Base-by-base conservation (phyloP, 2,329 filamentous ascomycete species). In the Claviceps paspali region DNA sequence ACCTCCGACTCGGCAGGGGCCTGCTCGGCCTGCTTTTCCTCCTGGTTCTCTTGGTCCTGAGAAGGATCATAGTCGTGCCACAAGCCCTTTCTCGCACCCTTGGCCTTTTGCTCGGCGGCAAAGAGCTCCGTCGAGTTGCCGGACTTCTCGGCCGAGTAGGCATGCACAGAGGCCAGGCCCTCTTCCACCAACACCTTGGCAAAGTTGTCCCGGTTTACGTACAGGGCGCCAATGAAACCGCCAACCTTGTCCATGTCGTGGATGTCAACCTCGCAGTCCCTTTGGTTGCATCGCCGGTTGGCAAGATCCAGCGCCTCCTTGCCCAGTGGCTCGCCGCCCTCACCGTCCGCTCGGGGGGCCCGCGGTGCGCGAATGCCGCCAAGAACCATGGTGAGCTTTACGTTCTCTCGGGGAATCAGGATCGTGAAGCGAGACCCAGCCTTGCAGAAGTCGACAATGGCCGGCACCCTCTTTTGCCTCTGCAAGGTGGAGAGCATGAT, bases 51-150 rank as follows among this genome's bases (percentile, higher is more conserved):
- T 42, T 73, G 75, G 29, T 95, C 88, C 54, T 91, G 76, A 23
- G 80, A 84, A 7, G 91, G 88, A 54, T 95, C 86, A 76, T 85
- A 96, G 61, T 93, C 78, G 46, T 88, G 78, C 88, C 91, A 98
- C 47, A 96, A 57, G 33, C 83, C 84, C 64, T 87, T 94, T 43
- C 78, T 73, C 21, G 68, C 82, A 48, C 93, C 84, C 67, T 98
- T 96, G 33, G 91, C 91, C 51, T 74, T 79, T 61, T 82, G 69
- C 63, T 98, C 84, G 0, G 91, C 91, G 9, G 80, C 80, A 51
- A 88, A 79, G 7, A 96, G 75, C 62, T 96, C 88, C 27, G 72
- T 75, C 10, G 82, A 79, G 52, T 95, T 91, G 45, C 87, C 88
- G 12, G 84, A 82, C 66, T 93, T 93, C 63, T 98, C 88, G 0